These are phyloP conservation scores for Arthrobotrys megalospora DNA, from an alignment of 2,329 filamentous ascomycete genomes.

Conservation along the genomic window DNA sequence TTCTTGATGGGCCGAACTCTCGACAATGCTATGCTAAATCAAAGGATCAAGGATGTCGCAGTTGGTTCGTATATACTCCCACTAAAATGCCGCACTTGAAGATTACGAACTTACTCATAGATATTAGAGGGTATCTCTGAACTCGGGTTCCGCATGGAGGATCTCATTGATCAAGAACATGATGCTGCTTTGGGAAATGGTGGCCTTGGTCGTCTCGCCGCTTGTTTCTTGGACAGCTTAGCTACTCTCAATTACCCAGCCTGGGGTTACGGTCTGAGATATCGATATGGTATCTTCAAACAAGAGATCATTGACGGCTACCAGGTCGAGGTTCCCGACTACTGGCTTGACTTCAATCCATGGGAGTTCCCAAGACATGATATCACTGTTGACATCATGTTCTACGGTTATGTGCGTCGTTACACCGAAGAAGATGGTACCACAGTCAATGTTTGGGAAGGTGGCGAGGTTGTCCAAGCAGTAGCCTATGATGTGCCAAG, in stretches of 20 bases:
- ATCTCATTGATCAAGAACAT: conserved; percentile 93
- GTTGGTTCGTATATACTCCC: conserved; percentile 73
- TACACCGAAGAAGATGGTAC: conserved; percentile 83
- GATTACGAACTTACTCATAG: conserved; percentile 10
- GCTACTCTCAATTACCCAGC: conserved; percentile 95
- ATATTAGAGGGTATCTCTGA: conserved; percentile 82
- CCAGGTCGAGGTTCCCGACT: conserved; percentile 97
- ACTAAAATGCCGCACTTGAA: not conserved
- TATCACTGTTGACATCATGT: conserved; percentile 95
- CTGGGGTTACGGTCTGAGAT: conserved; percentile 96
- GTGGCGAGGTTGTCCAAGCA: conserved; percentile 90
- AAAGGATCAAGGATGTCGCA: conserved; percentile 87
- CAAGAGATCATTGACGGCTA: conserved; percentile 99
- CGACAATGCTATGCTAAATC: conserved; percentile 98
- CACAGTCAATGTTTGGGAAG: conserved; percentile 83
- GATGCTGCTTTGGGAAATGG: conserved; percentile 97
- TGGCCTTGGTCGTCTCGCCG: conserved; percentile 91
- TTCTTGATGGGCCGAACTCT: conserved; percentile 97
- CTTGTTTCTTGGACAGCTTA: conserved; percentile 96
- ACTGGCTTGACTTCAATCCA: conserved; percentile 99
- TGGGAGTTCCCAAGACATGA: conserved; percentile 99
- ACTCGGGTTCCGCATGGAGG: conserved; percentile 96
- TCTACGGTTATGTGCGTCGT: conserved; percentile 88
- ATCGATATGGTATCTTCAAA: conserved; percentile 98
- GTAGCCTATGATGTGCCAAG: conserved; percentile 86